A percentile compares a stretch with the other conserved stretches of the same genome.
phyloP scores from a whole-genome alignment of 108 stramenopile species.

The Aurantiochytrium sp. region DNA sequence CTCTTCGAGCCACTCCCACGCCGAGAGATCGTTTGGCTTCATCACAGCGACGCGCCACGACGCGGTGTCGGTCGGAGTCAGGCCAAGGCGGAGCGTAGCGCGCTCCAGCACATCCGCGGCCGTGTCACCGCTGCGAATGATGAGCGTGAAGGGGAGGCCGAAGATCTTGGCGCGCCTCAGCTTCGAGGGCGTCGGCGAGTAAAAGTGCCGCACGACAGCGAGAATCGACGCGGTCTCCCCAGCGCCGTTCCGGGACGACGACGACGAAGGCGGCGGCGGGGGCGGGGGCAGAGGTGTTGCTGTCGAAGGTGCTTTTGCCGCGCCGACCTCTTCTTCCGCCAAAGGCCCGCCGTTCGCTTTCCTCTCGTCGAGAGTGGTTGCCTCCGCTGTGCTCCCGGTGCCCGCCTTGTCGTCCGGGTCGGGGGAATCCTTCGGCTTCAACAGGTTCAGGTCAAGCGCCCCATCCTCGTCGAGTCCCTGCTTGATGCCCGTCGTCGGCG shows the following conservation, averaged over 20 bases:
- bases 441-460: no score
- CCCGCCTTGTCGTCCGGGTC: no score
- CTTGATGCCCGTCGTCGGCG: no score
- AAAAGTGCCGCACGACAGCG: neutral
- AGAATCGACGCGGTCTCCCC: neutral
- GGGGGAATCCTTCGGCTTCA: no score
- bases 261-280: neutral
- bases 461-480: no score
- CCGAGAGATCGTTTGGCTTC: neutral
- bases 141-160: neutral
- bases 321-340: neutral
- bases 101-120: neutral
- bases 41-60: neutral
- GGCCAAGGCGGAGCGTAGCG: neutral
- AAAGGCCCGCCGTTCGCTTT: neutral
- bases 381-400: no score
- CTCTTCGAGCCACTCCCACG: neutral
- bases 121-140: neutral
- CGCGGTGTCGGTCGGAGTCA: neutral
- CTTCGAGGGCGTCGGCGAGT: constrained; percentile 13
- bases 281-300: neutral
- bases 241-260: neutral
- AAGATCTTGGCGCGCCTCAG: neutral
- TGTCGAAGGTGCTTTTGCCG: neutral
- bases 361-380: no score